Evolutionary conservation across 2,329 filamentous ascomycete species (phyloP), one percentile per base, ranked within the genome.

Genomic region (Calonectria pauciramosa): DNA sequence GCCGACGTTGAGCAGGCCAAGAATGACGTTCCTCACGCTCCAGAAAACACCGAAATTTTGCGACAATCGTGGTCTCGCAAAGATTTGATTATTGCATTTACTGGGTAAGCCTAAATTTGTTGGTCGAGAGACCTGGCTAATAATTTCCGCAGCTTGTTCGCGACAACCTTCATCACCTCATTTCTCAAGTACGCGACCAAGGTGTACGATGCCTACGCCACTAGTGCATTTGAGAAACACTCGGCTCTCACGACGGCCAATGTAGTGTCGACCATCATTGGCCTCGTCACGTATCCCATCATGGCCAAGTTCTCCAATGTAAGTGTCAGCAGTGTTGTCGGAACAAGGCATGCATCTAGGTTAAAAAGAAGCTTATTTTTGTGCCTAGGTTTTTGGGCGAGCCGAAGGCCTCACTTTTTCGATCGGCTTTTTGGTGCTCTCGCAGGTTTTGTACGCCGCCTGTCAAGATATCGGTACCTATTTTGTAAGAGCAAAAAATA

Each of bases 301-400:
- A 87, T 92, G 83, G 90, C 91, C 34, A 92, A 92, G 80, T 85
- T 92, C 30, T 87, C 91, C 59, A 89, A 92, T 81, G 83, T 77
- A 71, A 52, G 71, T 8, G 4, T 3, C 23, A 5, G 44, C 44
- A 23, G 9, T 13, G 5, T 11, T 34, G 56, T 60, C n/a, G 7
- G 26, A 60, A 56, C n/a, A 73, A 75, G 10, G 38, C 41, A 10
- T 34, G 2, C 14, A 28, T 7, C n/a, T 51, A n/a, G 36, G 36
- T 47, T 36, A n/a, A 66, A 32, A 38, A 36, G 18, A 51, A 32
- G 52, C 30, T 20, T 11, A 23, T 32, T 60, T 38, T 34, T 64
- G 7, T 38, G 26, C 59, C 1, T 28, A 83, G 82, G 84, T 91
- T 7, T 92, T 90, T 83, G 91, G 90, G 68, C 87, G 91, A 64